Evolutionary conservation across 2,329 filamentous ascomycete species (phyloP), one percentile per base, ranked within the genome.

Genomic region (Fusarium cyanostomum): DNA sequence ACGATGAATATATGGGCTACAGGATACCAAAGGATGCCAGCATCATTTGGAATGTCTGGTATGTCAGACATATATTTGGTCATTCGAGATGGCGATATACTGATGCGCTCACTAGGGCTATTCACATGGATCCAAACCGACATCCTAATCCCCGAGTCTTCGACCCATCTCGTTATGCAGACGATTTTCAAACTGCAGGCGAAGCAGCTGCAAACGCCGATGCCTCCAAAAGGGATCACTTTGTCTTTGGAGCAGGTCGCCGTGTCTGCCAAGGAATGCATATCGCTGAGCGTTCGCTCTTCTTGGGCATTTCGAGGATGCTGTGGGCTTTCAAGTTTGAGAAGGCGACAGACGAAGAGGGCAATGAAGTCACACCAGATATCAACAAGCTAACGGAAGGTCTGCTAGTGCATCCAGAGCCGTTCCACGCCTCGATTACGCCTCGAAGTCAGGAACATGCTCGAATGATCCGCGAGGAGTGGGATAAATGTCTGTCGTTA

Each of bases 111-210:
- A n/a, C 5, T 21, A 57, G 55, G 71, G 72, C 66, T 18, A 63
- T 77, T 13, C 83, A 88, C 21, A 89, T 92, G 73, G 89, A 92
- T 68, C 84, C 86, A 2, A 85, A 88, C 31, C 86, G 85, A 2
- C 91, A 92, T 73, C 80, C 84, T 0, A 49, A 75, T 18, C 76
- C 77, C 0, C 59, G 63, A 3, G 24, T 37, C 1, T 80, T 79
- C 45, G 60, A 78, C 16, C 77, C 76, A 1, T 70, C 73, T 1
- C 68, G 77, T 0, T 78, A 68, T 21, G 33, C 15, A 1, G 12
- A 56, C 6, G 61, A 66, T 12, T 15, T 31, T 0, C 55, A 56
- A 7, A 62, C 49, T 5, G 21, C 61, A 1, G 53, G 57, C 5
- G 53, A 66, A 10, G 59, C 64, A 3, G 62, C 62, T 1, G 50